Conservation (phyloP, 257 asterid genomes). For the Nicotiana noctiflora region DNA sequence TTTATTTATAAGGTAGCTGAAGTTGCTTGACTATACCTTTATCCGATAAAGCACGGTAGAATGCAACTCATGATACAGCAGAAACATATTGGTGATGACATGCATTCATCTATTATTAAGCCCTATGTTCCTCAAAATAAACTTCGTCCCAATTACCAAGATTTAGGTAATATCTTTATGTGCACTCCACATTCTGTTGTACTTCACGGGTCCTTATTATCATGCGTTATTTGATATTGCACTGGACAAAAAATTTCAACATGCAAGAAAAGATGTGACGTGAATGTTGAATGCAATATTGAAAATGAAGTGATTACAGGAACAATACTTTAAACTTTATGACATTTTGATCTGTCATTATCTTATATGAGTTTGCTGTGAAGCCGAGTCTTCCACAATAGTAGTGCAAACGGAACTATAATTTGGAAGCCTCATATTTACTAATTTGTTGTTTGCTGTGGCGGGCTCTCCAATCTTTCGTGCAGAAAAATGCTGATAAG, state of each 20-base stretch:
- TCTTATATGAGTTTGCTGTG: background rate
- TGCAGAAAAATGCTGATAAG: constrained; percentile 57
- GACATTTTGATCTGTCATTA: background rate
- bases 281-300: background rate
- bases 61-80: background rate
- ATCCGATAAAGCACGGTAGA: background rate
- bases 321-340: background rate
- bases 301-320: background rate
- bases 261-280: background rate
- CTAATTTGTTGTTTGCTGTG: background rate
- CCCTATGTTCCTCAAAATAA: background rate
- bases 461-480: background rate
- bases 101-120: background rate
- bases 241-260: background rate
- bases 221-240: background rate
- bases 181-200: background rate
- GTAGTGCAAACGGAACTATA: background rate
- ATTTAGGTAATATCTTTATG: background rate
- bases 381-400: background rate
- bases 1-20: background rate
- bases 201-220: background rate
- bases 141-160: background rate
- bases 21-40: background rate
- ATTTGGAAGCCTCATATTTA: background rate
- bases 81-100: constrained; percentile 3